Evolutionary conservation across 106 monocot species (phyloP).

Genomic region (Triglochin maritima): DNA sequence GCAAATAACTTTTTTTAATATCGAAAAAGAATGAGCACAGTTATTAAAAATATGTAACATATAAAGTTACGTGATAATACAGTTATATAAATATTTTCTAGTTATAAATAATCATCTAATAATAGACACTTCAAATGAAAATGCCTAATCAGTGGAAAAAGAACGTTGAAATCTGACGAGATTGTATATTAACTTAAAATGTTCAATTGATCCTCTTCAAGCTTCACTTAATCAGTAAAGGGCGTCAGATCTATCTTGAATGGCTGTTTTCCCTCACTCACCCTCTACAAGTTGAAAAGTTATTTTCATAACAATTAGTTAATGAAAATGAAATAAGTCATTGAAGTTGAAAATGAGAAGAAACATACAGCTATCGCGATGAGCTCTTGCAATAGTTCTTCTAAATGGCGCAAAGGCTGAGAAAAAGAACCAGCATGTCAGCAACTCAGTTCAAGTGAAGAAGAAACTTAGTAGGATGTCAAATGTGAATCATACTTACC

Average conservation of each 20-base stretch:
- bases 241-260: constrained; percentile 81
- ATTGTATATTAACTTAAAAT: no score
- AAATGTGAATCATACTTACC: constrained; percentile 16
- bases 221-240: constrained; percentile 15
- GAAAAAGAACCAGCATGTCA: not conserved
- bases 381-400: constrained; percentile 82
- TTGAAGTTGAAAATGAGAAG: not conserved
- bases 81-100: no score
- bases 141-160: no score
- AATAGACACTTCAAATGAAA: no score
- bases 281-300: constrained; percentile 27
- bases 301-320: not conserved
- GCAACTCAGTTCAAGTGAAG: not conserved
- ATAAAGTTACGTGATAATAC: no score
- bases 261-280: constrained; percentile 60
- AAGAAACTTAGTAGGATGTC: not conserved
- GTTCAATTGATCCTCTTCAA: not conserved
- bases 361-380: constrained; percentile 80
- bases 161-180: no score
- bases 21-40: no score
- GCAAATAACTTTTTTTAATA: no score
- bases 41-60: no score
- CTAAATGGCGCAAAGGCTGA: constrained; percentile 71
- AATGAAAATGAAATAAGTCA: not conserved
- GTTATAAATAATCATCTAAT: no score